Evolutionary conservation across 2,329 filamentous ascomycete genomes (phyloP).

Genomic region (Aspergillus eucalypticola): DNA sequence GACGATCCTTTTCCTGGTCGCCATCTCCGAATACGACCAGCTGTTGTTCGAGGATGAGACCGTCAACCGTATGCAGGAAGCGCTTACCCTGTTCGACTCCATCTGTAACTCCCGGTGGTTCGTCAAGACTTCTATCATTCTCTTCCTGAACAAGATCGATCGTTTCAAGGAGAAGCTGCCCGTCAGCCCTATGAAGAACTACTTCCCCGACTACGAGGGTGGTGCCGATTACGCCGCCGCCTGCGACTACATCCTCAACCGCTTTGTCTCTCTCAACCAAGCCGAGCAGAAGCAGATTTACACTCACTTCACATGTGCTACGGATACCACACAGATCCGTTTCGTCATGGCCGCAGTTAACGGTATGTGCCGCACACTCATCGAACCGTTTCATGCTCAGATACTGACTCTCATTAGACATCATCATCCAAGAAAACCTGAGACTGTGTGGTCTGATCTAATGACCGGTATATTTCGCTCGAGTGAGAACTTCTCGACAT

Average conservation of each 20-base stretch:
- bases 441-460: constrained; percentile 96
- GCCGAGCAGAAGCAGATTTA: constrained; percentile 99
- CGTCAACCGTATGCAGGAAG: constrained; percentile 76
- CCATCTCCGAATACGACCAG: constrained; percentile 97
- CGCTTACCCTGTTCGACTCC: constrained; percentile 69
- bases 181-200: constrained; percentile 73
- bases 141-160: constrained; percentile 76
- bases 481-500: constrained; percentile 30
- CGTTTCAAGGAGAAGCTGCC: constrained; percentile 74
- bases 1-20: constrained; percentile 92
- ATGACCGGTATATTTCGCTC: constrained; percentile 39
- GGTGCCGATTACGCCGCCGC: constrained; percentile 93
- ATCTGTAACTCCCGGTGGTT: constrained; percentile 74
- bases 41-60: constrained; percentile 95
- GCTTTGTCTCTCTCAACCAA: constrained; percentile 97
- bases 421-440: constrained; percentile 99
- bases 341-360: constrained; percentile 99
- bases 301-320: constrained; percentile 98
- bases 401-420: constrained; percentile 65
- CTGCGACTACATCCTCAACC: constrained; percentile 98
- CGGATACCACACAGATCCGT: constrained; percentile 96
- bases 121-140: constrained; percentile 70
- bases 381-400: neutral
- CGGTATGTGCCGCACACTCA: constrained; percentile 61
- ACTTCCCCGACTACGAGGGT: constrained; percentile 78